A percentile compares a stretch with the other conserved stretches of the same genome.
Evolutionary conservation across 805 yeast species (phyloP).

Genomic region (Starmerella gropengiesseri): DNA sequence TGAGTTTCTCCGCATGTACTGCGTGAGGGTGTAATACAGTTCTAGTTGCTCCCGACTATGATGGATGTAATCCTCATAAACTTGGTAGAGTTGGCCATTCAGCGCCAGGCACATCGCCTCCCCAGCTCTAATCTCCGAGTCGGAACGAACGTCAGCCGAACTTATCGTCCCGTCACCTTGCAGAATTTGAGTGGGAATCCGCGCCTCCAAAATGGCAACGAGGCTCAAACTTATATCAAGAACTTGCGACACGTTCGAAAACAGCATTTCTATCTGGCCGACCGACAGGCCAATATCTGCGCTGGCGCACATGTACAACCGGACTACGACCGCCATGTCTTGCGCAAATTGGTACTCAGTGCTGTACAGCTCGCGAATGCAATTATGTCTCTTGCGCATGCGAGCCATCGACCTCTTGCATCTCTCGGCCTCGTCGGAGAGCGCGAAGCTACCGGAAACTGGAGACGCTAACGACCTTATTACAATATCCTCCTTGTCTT

Average conservation of each 20-base stretch:
- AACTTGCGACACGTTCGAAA: constrained; percentile 30
- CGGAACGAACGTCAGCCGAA: constrained; percentile 16
- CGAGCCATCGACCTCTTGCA: not conserved
- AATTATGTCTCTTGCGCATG: constrained; percentile 23
- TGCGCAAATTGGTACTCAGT: constrained; percentile 32
- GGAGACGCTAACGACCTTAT: not conserved
- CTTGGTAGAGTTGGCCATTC: constrained; percentile 27
- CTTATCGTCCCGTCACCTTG: constrained; percentile 19
- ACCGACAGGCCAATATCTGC: constrained; percentile 24
- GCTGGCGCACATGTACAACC: constrained; percentile 27
- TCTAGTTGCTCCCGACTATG: constrained; percentile 27
- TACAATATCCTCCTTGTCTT: too few species aligned
- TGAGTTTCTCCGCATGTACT: constrained; percentile 17
- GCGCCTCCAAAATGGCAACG: constrained; percentile 25
- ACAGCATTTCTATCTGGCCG: constrained; percentile 25
- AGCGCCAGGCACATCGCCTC: constrained; percentile 26
- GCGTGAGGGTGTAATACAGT: constrained; percentile 19
- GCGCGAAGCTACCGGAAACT: not conserved
- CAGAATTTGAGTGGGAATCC: constrained; percentile 27
- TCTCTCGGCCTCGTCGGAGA: not conserved
- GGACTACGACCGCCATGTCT: constrained; percentile 31
- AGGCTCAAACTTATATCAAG: constrained; percentile 27
- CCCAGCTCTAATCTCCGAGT: constrained; percentile 27
- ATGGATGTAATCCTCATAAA: constrained; percentile 29
- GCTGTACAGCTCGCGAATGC: constrained; percentile 31